Evolutionary conservation across 768 basidiomycete species (phyloP), one percentile per base, ranked within the genome.

Genomic region (Suillus weaverae): DNA sequence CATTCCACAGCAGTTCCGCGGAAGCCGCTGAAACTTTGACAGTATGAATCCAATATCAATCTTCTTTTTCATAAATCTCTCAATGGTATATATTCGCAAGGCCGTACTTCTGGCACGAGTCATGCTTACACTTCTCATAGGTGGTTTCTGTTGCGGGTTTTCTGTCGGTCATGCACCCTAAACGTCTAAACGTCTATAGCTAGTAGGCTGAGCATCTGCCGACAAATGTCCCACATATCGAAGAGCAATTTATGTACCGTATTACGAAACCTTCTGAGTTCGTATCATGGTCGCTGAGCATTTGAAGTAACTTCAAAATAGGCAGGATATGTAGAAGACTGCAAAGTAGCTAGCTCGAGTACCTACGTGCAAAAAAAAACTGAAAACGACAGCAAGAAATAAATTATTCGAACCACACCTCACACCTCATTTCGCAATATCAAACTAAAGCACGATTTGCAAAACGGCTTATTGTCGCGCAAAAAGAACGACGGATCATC

Each of bases 401-500:
- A 62, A 36, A 60, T 38, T 57, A 57, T 57, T 30, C 4, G 5
- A 57, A 38, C 38, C 26, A 38, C 36, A 39, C 26, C 56, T 74
- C 71, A 92, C 38, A 93, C 70, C 69, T 95, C 93, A 72, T 91
- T 95, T 72, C 88, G 81, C 68, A 95, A 77, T 41, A 94, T 88
- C 64, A 95, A 84, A 71, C 89, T 90, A 76, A 94, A 97, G 74
- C 96, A 99, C 43, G 78, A 81, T 71, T 95, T 91, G 74, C 97
- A 98, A 74, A 86, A 95, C 0, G 95, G 90, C 66, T 88, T 84
- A 7, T 90, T 87, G 36, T 88, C 89, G 64, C 94, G 84, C 72
- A 95, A 84, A 77, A 97, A 95, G 80, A 97, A 96, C 44, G 92
- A 85, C 2, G 91, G 90, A 64, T 94, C 86, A 36, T 91, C 89